Evolutionary conservation across 192 early-diverging fungal genomes (phyloP), one percentile per base, ranked within the genome.

Genomic region (Gigaspora rosea): DNA sequence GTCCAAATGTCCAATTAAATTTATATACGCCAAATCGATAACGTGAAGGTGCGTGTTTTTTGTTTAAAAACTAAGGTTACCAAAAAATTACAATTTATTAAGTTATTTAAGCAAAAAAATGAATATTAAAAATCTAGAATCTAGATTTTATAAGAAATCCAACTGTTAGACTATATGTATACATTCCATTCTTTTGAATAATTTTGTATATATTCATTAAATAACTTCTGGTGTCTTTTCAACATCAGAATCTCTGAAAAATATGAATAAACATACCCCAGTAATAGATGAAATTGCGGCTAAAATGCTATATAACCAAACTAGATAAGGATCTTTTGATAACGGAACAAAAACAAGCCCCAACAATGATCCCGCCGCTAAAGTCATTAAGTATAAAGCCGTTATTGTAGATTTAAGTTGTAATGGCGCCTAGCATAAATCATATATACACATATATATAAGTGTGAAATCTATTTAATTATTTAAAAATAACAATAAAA

Each of bases 351-450:
- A 81, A 70, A 82, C 82, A 74, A 91, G 87, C 12, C 80, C 85
- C 56, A 91, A 77, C n/a, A 88, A 47, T 10, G 86, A 81, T 50
- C 88, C 89, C 33, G 85, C 27, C 79, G 84, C 85, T 80, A 81
- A 84, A 33, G 81, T 90, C 66, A 88, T 85, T 73, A 91, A 81
- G 86, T 89, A 91, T 10, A 93, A 76, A n/a, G 90, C 85, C 84
- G 89, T 91, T 36, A 93, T 88, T 9, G 91, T 83, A n/a, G 89
- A 91, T 82, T 90, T 91, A 88, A 91, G 88, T 51, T 74, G 75
- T 4, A 82, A 78, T 12, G 90, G 88, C 9, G 90, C 88, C 82
- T 73, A 57, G 41, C 27, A 58, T 59, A 58, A 20, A 57, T 20
- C 3, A 59, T 22, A 59, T 16, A 16, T 0, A 54, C 4, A 54